Conservation (phyloP, 805 yeast species). For the Debaryomyces maramus region DNA sequence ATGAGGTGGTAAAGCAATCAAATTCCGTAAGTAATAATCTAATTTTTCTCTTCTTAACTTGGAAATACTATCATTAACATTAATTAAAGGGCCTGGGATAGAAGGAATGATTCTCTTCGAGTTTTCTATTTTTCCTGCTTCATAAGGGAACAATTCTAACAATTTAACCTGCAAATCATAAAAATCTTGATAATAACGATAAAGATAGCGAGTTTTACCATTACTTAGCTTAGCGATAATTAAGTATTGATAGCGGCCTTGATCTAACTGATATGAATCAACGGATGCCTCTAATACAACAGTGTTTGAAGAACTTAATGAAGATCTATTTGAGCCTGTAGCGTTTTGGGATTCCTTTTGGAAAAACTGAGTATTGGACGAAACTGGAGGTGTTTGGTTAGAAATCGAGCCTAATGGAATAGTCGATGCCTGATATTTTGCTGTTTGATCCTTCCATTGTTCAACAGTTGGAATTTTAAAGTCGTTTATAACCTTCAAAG, state of each 20-base stretch:
- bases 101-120: conserved; percentile 81
- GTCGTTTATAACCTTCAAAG: conserved; percentile 50
- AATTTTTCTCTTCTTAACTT: conserved; percentile 55
- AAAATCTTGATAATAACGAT: conserved; percentile 93
- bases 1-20: conserved; percentile 72
- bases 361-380: conserved; percentile 41
- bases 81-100: conserved; percentile 94
- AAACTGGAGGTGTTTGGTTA: conserved; percentile 27
- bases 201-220: conserved; percentile 69
- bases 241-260: conserved; percentile 87
- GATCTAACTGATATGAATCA: conserved; percentile 75
- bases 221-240: conserved; percentile 65
- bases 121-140: conserved; percentile 84
- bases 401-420: conserved; percentile 63
- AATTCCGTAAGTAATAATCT: conserved; percentile 52
- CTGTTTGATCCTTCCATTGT: conserved; percentile 90
- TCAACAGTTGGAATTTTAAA: conserved; percentile 88
- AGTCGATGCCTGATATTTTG: conserved; percentile 88
- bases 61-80: conserved; percentile 73
- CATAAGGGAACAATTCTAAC: conserved; percentile 82
- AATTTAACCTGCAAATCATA: conserved; percentile 88
- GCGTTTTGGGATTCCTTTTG: conserved; percentile 17
- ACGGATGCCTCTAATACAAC: conserved; percentile 66
- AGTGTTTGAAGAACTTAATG: conserved; percentile 30
- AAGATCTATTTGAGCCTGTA: conserved; percentile 26